phyloP scores from a whole-genome alignment of 148 eudicot genomes.

The Nyssa sinensis region DNA sequence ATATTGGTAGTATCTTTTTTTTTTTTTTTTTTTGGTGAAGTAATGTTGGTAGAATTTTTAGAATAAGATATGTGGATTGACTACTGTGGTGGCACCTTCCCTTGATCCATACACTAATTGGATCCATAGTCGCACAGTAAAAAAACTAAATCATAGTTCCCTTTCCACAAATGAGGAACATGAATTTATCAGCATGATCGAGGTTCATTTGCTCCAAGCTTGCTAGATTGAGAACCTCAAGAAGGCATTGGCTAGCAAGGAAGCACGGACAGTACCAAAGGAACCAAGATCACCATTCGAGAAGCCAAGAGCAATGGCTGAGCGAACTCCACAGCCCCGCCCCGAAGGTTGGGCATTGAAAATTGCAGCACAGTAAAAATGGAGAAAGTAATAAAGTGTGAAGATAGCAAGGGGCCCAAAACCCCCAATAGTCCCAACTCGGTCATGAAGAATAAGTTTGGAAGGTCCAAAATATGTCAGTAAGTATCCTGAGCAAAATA shows the following conservation, averaged over 20 bases:
- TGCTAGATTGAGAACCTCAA: slow-evolving; percentile 80
- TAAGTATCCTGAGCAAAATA: slow-evolving; percentile 17
- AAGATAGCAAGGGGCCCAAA: slow-evolving; percentile 28
- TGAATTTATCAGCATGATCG: too few relatives aligned
- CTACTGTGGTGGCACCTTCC: too few relatives aligned
- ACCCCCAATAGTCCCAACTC: slow-evolving; percentile 36
- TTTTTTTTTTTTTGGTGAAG: too few relatives aligned
- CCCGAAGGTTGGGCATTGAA: slow-evolving; percentile 42
- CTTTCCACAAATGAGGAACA: too few relatives aligned
- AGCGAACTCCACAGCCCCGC: slow-evolving; percentile 39
- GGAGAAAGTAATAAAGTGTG: slow-evolving; percentile 21
- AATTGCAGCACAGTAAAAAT: slow-evolving; percentile 23
- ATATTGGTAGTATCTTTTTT: too few relatives aligned
- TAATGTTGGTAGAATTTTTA: too few relatives aligned
- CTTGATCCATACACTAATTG: too few relatives aligned
- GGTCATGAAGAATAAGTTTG: slow-evolving; percentile 63
- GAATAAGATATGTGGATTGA: not conserved
- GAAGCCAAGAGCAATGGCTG: slow-evolving; percentile 27
- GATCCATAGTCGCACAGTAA: too few relatives aligned
- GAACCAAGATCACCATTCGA: slow-evolving; percentile 45
- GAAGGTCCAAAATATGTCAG: slow-evolving; percentile 44
- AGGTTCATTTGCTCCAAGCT: not conserved
- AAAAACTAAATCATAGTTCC: too few relatives aligned
- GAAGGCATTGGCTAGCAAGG: slow-evolving; percentile 51
- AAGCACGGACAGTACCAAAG: too few relatives aligned